Evolutionary conservation across 352 stramenopile species (phyloP).

Genomic region (Globisporangium middletonii): DNA sequence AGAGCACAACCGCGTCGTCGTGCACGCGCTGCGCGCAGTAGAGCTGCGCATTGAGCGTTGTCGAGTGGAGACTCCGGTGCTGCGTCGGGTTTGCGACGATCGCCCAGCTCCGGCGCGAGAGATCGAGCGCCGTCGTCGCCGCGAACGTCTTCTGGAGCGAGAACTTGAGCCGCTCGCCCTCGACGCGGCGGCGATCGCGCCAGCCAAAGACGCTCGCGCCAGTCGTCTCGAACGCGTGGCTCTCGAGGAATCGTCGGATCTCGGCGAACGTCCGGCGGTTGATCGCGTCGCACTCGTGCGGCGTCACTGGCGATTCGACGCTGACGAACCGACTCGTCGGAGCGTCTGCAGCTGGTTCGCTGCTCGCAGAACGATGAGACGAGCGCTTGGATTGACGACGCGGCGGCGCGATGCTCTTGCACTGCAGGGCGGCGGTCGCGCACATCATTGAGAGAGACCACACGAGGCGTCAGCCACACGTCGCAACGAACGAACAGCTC

Average conservation of each 20-base stretch:
- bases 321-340: too few species aligned
- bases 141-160: slow-evolving; percentile 26
- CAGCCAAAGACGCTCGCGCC: slow-evolving; percentile 26
- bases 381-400: too few species aligned
- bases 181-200: slow-evolving; percentile 18
- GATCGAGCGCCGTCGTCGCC: slow-evolving; percentile 5
- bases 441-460: too few species aligned
- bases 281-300: slow-evolving; percentile 37
- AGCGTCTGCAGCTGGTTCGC: too few species aligned
- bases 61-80: slow-evolving; percentile 34
- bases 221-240: slow-evolving; percentile 24
- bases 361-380: too few species aligned
- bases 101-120: slow-evolving; percentile 18
- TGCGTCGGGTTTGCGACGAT: slow-evolving; percentile 12
- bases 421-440: too few species aligned
- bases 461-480: too few species aligned
- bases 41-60: slow-evolving; percentile 31
- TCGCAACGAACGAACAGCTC: too few species aligned
- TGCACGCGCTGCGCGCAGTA: slow-evolving; percentile 42
- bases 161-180: slow-evolving; percentile 23
- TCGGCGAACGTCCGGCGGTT: slow-evolving; percentile 27
- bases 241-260: slow-evolving; percentile 33
- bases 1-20: slow-evolving; percentile 53
- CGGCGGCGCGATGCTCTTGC: too few species aligned
- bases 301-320: slow-evolving; percentile 17